Percentiles rank a stretch among this genome's conserved stretches.
These are phyloP conservation scores for Hymenoscyphus repandus DNA, from an alignment of 2,329 filamentous ascomycete species.

Conservation along the genomic window DNA sequence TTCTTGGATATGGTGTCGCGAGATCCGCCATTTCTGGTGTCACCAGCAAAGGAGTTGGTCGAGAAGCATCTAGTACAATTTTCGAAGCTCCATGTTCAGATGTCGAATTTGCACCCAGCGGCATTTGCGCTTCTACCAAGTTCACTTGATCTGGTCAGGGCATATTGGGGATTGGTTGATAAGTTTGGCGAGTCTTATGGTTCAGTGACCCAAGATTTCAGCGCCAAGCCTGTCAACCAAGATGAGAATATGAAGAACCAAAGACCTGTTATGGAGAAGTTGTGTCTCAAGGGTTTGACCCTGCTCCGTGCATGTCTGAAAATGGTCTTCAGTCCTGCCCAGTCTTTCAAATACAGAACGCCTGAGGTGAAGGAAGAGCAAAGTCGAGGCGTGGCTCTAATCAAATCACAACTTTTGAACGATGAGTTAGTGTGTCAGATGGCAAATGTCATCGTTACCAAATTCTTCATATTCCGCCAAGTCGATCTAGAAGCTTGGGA, in stretches of 20 bases:
- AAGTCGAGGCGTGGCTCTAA: constrained; percentile 57
- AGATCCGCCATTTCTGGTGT: constrained; percentile 47
- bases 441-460: constrained; percentile 78
- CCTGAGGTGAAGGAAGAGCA: constrained; percentile 72
- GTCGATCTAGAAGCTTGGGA: constrained; percentile 89
- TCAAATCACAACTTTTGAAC: constrained; percentile 72
- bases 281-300: constrained; percentile 78
- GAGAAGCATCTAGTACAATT: constrained; percentile 87
- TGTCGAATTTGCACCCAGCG: constrained; percentile 73
- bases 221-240: constrained; percentile 40
- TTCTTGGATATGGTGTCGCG: constrained; percentile 61
- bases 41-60: constrained; percentile 54
- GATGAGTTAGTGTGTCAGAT: constrained; percentile 73
- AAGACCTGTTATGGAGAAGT: constrained; percentile 66
- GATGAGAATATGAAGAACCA: constrained; percentile 45
- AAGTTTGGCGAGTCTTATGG: constrained; percentile 72
- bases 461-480: constrained; percentile 81
- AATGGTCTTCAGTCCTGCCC: constrained; percentile 75
- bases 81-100: constrained; percentile 83
- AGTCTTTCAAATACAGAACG: constrained; percentile 79
- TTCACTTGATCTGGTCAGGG: constrained; percentile 68
- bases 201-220: constrained; percentile 34
- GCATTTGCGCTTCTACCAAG: constrained; percentile 80
- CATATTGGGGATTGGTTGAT: constrained; percentile 80
- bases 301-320: constrained; percentile 77